Conservation (phyloP, 2,329 filamentous ascomycete species). For the Periconia sp. region DNA sequence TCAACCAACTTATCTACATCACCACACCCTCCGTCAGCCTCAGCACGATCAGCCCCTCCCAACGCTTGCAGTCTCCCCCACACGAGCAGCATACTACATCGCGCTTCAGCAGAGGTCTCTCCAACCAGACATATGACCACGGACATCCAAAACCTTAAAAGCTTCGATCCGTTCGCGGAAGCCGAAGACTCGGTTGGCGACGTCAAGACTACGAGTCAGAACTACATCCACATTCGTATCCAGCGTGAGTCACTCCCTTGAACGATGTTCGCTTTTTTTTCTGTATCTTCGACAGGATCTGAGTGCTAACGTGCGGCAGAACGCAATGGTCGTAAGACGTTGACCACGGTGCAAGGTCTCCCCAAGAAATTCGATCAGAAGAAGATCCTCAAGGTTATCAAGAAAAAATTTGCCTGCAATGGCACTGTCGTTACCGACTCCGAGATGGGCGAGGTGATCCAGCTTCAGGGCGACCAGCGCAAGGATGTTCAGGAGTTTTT, state of each 20-base stretch:
- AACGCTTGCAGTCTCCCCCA: conserved; percentile 1
- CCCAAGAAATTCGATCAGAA: conserved; percentile 99
- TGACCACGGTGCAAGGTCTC: conserved; percentile 98
- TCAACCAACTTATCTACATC: conserved; percentile 1
- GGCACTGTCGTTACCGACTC: conserved; percentile 95
- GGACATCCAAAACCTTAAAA: conserved; percentile 49
- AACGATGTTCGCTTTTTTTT: neutral
- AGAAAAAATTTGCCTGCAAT: conserved; percentile 99
- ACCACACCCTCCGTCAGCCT: neutral
- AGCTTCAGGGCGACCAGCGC: conserved; percentile 98
- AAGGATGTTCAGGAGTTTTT: conserved; percentile 98
- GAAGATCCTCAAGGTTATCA: conserved; percentile 99
- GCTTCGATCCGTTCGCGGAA: conserved; percentile 97
- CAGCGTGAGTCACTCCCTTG: conserved; percentile 70
- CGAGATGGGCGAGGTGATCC: conserved; percentile 99
- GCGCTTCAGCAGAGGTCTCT: conserved; percentile 25
- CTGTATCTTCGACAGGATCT: neutral
- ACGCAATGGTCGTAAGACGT: conserved; percentile 99
- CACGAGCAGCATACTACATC: conserved; percentile 3
- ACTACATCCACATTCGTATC: conserved; percentile 99
- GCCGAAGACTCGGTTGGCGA: conserved; percentile 99
- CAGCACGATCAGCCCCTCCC: neutral
- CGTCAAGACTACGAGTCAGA: conserved; percentile 83
- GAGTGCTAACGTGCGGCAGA: conserved; percentile 63
- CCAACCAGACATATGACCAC: conserved; percentile 41